Conservation (phyloP, 2,329 filamentous ascomycete species). For the Cercospora sp. region DNA sequence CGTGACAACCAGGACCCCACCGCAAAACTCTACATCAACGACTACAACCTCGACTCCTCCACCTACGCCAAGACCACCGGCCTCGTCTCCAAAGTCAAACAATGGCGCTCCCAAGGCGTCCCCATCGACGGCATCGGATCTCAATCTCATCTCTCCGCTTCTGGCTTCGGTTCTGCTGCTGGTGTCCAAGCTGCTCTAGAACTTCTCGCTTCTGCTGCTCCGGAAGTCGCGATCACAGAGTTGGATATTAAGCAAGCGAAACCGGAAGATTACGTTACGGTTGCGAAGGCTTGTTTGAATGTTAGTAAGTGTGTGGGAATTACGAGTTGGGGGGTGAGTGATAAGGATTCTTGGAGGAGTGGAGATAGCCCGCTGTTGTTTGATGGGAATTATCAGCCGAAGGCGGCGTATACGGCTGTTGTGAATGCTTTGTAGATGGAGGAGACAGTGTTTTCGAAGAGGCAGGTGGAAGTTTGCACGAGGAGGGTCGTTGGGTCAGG, state of each 20-base stretch:
- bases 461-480: too few relatives aligned
- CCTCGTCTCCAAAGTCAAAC: constrained; percentile 58
- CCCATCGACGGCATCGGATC: constrained; percentile 67
- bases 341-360: constrained; percentile 47
- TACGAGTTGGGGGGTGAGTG: constrained; percentile 54
- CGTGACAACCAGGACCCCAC: constrained; percentile 52
- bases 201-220: constrained; percentile 52
- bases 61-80: constrained; percentile 58
- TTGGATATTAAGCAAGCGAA: constrained; percentile 64
- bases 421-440: constrained; percentile 14
- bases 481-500: too few relatives aligned
- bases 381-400: constrained; percentile 44
- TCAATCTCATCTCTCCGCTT: constrained; percentile 55
- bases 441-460: too few relatives aligned
- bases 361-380: constrained; percentile 45
- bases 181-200: constrained; percentile 45
- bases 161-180: constrained; percentile 48
- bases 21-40: constrained; percentile 75
- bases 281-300: constrained; percentile 57
- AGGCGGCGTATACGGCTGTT: constrained; percentile 43
- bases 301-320: constrained; percentile 64
- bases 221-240: constrained; percentile 65
- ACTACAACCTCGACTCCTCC: constrained; percentile 63
- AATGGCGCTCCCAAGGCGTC: constrained; percentile 62
- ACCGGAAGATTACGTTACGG: constrained; percentile 58